Percentiles rank a stretch among this genome's conserved stretches.
These are phyloP conservation scores for Tricholoma terreum DNA, from an alignment of 768 basidiomycete genomes.

Conservation along the genomic window DNA sequence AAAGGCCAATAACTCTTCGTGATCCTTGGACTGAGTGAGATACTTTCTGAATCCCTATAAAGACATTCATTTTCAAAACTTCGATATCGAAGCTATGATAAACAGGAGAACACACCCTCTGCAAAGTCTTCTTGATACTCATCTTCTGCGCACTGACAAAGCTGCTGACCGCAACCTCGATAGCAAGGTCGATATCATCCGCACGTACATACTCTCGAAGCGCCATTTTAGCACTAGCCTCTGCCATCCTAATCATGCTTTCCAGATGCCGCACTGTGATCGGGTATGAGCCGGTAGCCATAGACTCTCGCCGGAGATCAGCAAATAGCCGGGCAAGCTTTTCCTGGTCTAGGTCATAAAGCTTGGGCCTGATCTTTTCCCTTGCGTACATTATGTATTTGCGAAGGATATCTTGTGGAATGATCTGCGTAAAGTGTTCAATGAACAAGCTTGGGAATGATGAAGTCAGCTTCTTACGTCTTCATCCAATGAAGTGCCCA, in stretches of 20 bases:
- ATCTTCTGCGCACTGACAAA: slow-evolving; percentile 98
- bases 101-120: slow-evolving; percentile 61
- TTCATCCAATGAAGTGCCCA: slow-evolving; percentile 84
- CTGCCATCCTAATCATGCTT: slow-evolving; percentile 99
- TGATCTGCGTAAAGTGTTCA: slow-evolving; percentile 55
- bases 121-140: slow-evolving; percentile 96
- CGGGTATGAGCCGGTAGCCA: slow-evolving; percentile 97
- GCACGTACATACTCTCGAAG: slow-evolving; percentile 92
- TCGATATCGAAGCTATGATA: neutral
- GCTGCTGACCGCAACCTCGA: slow-evolving; percentile 91
- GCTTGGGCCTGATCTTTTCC: slow-evolving; percentile 88
- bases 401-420: slow-evolving; percentile 91
- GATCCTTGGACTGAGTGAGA: slow-evolving; percentile 90
- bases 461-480: slow-evolving; percentile 58
- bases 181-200: slow-evolving; percentile 96
- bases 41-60: slow-evolving; percentile 93
- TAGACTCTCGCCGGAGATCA: slow-evolving; percentile 92
- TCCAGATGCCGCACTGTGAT: slow-evolving; percentile 98
- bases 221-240: slow-evolving; percentile 98
- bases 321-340: slow-evolving; percentile 93
- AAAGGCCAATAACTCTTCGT: slow-evolving; percentile 94
- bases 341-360: slow-evolving; percentile 94
- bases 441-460: neutral
- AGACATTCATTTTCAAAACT: slow-evolving; percentile 1
- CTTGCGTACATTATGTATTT: slow-evolving; percentile 99